Percentiles rank a stretch among this genome's conserved stretches.
phyloP scores from a whole-genome alignment of 2,329 filamentous ascomycete species.

The Anisogramma anomala region DNA sequence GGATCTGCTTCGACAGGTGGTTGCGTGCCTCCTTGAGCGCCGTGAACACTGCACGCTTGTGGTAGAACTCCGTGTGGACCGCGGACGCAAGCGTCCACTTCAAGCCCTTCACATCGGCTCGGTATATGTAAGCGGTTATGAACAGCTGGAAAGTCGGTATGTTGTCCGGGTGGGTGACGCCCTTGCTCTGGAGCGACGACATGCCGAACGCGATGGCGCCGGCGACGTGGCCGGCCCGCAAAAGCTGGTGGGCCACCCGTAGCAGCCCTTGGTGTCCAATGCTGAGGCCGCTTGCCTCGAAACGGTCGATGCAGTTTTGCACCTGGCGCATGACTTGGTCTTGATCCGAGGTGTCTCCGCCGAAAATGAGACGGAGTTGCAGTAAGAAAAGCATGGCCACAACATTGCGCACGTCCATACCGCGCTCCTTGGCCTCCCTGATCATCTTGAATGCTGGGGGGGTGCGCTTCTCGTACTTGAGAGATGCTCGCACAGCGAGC shows the following conservation, averaged over 20 bases:
- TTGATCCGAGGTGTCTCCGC: conserved; percentile 13
- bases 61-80: conserved; percentile 15
- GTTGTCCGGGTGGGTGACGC: conserved; percentile 18
- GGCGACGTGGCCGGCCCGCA: conserved; percentile 18
- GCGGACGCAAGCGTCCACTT: conserved; percentile 16
- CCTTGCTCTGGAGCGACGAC: conserved; percentile 18
- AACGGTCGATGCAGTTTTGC: conserved; percentile 16
- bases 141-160: conserved; percentile 24
- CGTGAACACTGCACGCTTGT: conserved; percentile 13
- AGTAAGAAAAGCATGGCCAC: conserved; percentile 29
- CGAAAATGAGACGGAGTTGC: conserved; percentile 25
- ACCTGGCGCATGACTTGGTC: conserved; percentile 17
- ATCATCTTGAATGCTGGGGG: conserved; percentile 29
- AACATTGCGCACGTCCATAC: conserved; percentile 31
- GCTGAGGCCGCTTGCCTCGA: conserved; percentile 16
- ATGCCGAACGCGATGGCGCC: conserved; percentile 21
- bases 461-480: conserved; percentile 22
- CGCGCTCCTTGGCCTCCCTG: conserved; percentile 26
- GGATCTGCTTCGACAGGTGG: conserved; percentile 9
- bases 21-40: conserved; percentile 18
- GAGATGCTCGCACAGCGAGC: conserved; percentile 34
- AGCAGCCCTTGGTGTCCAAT: conserved; percentile 20
- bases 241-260: conserved; percentile 21
- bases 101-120: conserved; percentile 20
- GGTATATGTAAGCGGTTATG: conserved; percentile 18